Evolutionary conservation across 2,329 filamentous ascomycete species (phyloP), one percentile per base, ranked within the genome.

Genomic region (Plectosphaerella cucumerina): DNA sequence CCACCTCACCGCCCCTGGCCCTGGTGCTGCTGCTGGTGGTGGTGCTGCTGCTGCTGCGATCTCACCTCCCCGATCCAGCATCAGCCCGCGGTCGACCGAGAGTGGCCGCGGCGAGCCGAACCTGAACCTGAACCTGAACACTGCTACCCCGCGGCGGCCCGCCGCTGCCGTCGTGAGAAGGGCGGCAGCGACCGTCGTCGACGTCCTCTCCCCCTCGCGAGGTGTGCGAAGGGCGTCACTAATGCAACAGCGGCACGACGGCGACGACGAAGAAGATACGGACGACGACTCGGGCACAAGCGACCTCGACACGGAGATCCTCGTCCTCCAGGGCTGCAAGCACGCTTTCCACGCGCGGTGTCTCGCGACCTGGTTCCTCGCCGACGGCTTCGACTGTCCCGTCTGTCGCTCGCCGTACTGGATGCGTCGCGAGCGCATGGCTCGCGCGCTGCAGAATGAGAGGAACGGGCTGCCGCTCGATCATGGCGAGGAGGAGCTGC

Each of bases 331-430:
- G 42, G 56, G 49, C 18, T 74, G 70, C 39, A 63, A 61, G 1
- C 71, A 74, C 41, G 56, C 63, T 2, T 74, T 72, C 49, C 71
- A 73, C 54, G 62, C 66, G 5, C 62, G 62, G 8, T 74, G 71
- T 21, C 59, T 74, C 21, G 65, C 62, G 2, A 65, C 62, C 0
- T 74, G 70, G 70, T 70, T 70, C 47, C 50, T 71, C 33, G 62
- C 63, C 23, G 60, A 62, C 18, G 60, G 68, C 4, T 64, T 65
- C 48, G 61, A 66, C 26, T 74, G 71, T 34, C 71, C 71, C 1
- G 58, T 74, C 1, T 74, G 71, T 50, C 58, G 71, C 18, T 58
- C 56, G 11, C 55, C 52, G 8, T 73, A 70, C 52, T 73, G 62
- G 47, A 55, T 59, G 42, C 44, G 31, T 20, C 47, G 49, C 18